A percentile compares a stretch with the other conserved stretches of the same genome.
Evolutionary conservation across 23 red algal genomes (phyloP).

Genomic region (Gracilaria domingensis): DNA sequence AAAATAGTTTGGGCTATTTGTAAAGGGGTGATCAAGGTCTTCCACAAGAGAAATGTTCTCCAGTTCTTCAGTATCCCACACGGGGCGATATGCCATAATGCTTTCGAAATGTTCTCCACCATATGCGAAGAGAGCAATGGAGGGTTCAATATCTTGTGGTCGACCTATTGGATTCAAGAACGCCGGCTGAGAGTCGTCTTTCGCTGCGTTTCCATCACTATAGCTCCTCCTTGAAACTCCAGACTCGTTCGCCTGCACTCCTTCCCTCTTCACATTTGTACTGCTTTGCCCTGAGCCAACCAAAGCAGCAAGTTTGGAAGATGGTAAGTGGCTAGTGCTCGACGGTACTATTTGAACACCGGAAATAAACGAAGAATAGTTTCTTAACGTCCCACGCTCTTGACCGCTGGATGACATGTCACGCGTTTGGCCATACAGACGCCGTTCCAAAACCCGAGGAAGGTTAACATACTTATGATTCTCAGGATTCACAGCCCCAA

Average conservation of each 20-base stretch:
- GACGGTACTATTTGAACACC: slow-evolving; percentile 13
- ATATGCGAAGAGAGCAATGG: slow-evolving; percentile 38
- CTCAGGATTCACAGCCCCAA: slow-evolving; percentile 94
- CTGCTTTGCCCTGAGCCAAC: neutral
- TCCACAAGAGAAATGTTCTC: slow-evolving; percentile 74
- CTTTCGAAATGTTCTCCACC: slow-evolving; percentile 26
- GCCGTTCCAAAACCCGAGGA: slow-evolving; percentile 24
- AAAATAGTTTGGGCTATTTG: slow-evolving; percentile 92
- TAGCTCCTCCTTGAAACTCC: neutral
- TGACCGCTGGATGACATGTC: slow-evolving; percentile 20
- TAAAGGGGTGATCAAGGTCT: slow-evolving; percentile 93
- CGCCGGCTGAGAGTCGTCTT: neutral
- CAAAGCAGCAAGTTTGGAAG: neutral
- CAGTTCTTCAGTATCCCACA: slow-evolving; percentile 62
- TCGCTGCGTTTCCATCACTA: neutral
- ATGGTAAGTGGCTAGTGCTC: neutral
- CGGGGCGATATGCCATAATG: slow-evolving; percentile 26
- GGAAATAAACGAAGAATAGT: slow-evolving; percentile 9
- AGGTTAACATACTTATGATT: slow-evolving; percentile 82
- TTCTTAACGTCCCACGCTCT: slow-evolving; percentile 38
- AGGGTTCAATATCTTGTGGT: slow-evolving; percentile 8
- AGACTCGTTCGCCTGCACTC: neutral
- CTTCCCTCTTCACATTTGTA: neutral
- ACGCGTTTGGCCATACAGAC: slow-evolving; percentile 16
- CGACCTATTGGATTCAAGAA: slow-evolving; percentile 6